A percentile compares a stretch with the other conserved stretches of the same genome.
Evolutionary conservation across 306 rosid species (phyloP).

Genomic region (Prunus dulcis): DNA sequence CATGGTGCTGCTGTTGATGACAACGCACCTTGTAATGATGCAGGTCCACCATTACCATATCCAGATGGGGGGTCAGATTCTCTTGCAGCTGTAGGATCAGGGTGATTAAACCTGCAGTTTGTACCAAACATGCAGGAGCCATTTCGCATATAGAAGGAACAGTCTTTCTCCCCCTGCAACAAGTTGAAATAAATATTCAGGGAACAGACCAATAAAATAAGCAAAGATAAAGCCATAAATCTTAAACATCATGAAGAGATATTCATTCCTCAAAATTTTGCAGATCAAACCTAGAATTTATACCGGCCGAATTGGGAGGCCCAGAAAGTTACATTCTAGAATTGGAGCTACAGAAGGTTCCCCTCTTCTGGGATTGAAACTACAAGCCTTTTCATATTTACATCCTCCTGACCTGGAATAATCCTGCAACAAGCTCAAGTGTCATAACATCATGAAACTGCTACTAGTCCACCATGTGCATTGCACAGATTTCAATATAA

Average conservation of each 20-base stretch:
- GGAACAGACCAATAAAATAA: not conserved
- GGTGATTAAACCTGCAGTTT: conserved; percentile 92
- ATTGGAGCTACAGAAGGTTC: conserved; percentile 31
- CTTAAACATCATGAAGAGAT: not conserved
- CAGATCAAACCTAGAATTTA: not conserved
- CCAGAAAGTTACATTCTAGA: conserved; percentile 72
- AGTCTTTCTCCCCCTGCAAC: conserved; percentile 84
- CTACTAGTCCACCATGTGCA: conserved; percentile 17
- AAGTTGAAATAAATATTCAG: conserved; percentile 12
- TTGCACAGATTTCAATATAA: not conserved
- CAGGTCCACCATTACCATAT: conserved; percentile 52
- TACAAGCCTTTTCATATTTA: conserved; percentile 74
- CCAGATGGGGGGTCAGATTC: conserved; percentile 57
- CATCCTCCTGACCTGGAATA: conserved; percentile 84
- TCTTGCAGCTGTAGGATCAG: conserved; percentile 76
- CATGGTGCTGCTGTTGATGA: conserved; percentile 55
- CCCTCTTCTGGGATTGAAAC: conserved; percentile 64
- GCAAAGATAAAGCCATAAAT: not conserved
- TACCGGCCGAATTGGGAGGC: conserved; percentile 92
- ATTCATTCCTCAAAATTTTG: conserved; percentile 1
- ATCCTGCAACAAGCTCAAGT: conserved; percentile 57
- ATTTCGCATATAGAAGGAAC: conserved; percentile 85
- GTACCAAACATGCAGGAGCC: conserved; percentile 91
- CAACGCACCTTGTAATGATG: conserved; percentile 48
- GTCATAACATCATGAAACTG: conserved; percentile 9